Evolutionary conservation across 1,284 basidiomycete species (phyloP), one percentile per base, ranked within the genome.

Genomic region (Cryptococcus jaspeensis): DNA sequence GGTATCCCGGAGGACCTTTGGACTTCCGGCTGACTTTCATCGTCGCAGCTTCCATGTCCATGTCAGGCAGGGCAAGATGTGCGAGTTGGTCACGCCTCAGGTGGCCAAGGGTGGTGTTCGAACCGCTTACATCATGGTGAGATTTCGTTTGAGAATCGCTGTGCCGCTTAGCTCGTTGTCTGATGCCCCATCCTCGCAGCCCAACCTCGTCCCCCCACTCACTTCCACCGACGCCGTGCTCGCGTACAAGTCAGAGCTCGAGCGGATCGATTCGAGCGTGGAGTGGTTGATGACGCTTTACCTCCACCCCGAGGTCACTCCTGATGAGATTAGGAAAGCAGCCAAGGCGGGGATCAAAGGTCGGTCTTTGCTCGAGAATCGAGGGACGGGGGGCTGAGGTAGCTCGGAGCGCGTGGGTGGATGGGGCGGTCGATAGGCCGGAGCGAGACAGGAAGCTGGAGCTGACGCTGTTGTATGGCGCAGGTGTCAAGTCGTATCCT

Each of bases 281-380:
- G 85, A 92, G 77, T 97, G 92, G 79, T 81, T 99, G 40, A 95
- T 98, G 88, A 97, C 95, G 0, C 82, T 99, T 42, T 99, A 99
- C 79, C 85, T 99, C 9, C 90, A 88, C 42, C 89, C 90, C 0
- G 86, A 89, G 42, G 84, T 99, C 48, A 95, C 93, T 1, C 90
- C 92, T 0, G 87, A 88, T 20, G 92, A 98, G 73, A 89, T 99
- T 66, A 83, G 83, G 63, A 93, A 90, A 74, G 96, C 96, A 5
- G 87, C 88, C 56, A 78, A 81, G 46, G 87, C 87, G 18, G 94
- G 94, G n/a, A 84, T 98, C 65, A 83, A 83, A 50, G 89, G 87
- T 88, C 60, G 56, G 83, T 66, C 67, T 28, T 1, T 37, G 15
- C 35, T 8, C 5, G 8, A 22, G 12, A 44, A 54, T 55, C 20